Evolutionary conservation across 768 basidiomycete genomes (phyloP), one percentile per base, ranked within the genome.

Genomic region (Boletus edulis): DNA sequence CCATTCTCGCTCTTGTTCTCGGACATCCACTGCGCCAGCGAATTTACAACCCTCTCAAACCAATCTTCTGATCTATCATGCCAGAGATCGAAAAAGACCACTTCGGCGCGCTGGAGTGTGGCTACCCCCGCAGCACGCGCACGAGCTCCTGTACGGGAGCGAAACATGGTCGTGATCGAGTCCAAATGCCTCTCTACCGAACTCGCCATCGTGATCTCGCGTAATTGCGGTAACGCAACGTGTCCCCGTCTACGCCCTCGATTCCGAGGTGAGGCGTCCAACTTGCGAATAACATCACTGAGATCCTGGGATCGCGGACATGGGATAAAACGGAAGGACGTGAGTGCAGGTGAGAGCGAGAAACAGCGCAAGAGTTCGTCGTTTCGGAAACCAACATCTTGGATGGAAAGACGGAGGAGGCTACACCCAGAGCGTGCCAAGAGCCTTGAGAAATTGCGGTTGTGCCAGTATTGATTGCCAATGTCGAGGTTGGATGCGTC

Each of bases 321-420:
- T 18, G 61, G 63, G 20, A 67, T 57, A 32, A 66, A 62, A 22
- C 53, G 42, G 38, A 68, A 39, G 18, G 55, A 55, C 14, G 38
- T 42, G 47, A 62, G 60, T 20, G 49, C 34, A 40, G 20, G 58
- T 17, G 67, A 55, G 32, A 51, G 46, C 14, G 46, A 39, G 17
- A 67, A 56, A 39, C 66, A 66, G 4, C 55, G 63, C 18, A 63
- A 3, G 9, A 68, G 32, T 14, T 66, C 67, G 10, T 58, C 45
- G n/a, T 58, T 57, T 10, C 64, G 48, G 49, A 67, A 61, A 31
- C 57, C 17, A 11, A 68, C 54, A 8, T 60, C 58, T 37, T 35
- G 46, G 20, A 65, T 59, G 20, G 60, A 58, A 7, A 62, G 55
- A 6, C n/a, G 49, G 40, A 43, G 53, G n/a, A 67, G 63, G 4